Conservation (phyloP, 2,329 filamentous ascomycete genomes). For the Cladophialophora immunda region DNA sequence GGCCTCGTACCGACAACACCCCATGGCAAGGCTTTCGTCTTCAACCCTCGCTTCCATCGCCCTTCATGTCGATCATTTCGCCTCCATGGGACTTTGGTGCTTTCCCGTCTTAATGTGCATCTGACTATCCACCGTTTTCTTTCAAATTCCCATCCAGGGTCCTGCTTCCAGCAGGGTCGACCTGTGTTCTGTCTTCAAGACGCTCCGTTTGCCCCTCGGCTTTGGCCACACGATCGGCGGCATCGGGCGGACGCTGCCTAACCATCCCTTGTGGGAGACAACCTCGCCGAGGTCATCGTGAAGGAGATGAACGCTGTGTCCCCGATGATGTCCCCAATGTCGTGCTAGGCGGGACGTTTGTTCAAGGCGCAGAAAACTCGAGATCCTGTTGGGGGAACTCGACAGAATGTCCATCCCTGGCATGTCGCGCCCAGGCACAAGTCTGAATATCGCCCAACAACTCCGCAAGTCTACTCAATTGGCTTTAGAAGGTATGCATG, state of each 20-base stretch:
- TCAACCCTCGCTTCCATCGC: neutral
- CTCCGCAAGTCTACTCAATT: slow-evolving; percentile 35
- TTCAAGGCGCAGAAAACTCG: neutral
- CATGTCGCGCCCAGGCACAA: slow-evolving; percentile 35
- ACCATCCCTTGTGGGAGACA: neutral
- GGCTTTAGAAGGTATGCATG: slow-evolving; percentile 29
- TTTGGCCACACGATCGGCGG: neutral
- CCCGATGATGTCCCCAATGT: neutral
- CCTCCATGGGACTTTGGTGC: slow-evolving; percentile 1
- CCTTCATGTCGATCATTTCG: slow-evolving; percentile 1
- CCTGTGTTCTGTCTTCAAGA: neutral
- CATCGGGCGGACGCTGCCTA: neutral
- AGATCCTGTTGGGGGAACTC: neutral
- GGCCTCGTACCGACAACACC: neutral
- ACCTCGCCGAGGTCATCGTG: neutral
- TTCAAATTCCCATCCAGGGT: slow-evolving; percentile 8
- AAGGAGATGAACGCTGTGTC: neutral
- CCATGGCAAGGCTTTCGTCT: neutral
- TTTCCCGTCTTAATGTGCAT: slow-evolving; percentile 6
- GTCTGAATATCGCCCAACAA: slow-evolving; percentile 39
- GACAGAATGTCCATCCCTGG: slow-evolving; percentile 20
- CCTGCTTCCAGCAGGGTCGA: neutral
- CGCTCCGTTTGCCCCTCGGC: neutral
- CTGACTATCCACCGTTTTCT: neutral
- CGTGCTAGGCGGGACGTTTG: neutral